Evolutionary conservation across 352 stramenopile species (phyloP).

Genomic region (Pythium vanterpoolii): DNA sequence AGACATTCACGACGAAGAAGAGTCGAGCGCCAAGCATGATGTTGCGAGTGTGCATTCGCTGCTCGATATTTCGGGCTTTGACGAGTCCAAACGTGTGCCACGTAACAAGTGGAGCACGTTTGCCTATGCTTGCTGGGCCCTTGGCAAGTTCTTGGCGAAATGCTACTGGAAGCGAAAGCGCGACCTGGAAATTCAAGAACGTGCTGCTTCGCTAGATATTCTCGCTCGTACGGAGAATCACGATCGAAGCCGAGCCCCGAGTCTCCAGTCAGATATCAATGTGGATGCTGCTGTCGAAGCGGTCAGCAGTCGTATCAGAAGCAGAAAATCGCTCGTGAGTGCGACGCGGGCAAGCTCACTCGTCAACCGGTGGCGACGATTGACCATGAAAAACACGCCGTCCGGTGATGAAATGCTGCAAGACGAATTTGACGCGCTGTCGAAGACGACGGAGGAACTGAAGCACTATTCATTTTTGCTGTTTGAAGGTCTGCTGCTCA

Average conservation of each 20-base stretch:
- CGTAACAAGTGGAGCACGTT: constrained; percentile 80
- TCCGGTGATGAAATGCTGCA: constrained; percentile 44
- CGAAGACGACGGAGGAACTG: constrained; percentile 52
- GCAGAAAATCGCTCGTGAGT: constrained; percentile 43
- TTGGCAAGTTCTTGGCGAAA: constrained; percentile 50
- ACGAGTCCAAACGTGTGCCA: constrained; percentile 57
- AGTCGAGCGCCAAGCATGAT: constrained; percentile 41
- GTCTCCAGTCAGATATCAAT: constrained; percentile 1
- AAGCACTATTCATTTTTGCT: constrained; percentile 56
- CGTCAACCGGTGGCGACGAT: constrained; percentile 56
- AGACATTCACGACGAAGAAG: constrained; percentile 30
- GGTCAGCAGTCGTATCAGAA: constrained; percentile 23
- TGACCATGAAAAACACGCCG: constrained; percentile 40
- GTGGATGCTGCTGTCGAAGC: constrained; percentile 16
- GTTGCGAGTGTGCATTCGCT: constrained; percentile 70
- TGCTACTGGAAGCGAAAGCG: constrained; percentile 26
- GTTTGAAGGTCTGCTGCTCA: constrained; percentile 56
- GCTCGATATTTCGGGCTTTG: constrained; percentile 59
- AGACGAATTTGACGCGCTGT: constrained; percentile 58
- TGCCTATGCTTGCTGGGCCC: constrained; percentile 56
- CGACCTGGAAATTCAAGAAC: constrained; percentile 9
- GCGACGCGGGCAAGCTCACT: constrained; percentile 43
- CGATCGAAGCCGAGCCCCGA: neutral
- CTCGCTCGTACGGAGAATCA: neutral
- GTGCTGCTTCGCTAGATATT: constrained; percentile 6